Conservation (phyloP, 768 basidiomycete genomes). For the Tremella yokohamensis region DNA sequence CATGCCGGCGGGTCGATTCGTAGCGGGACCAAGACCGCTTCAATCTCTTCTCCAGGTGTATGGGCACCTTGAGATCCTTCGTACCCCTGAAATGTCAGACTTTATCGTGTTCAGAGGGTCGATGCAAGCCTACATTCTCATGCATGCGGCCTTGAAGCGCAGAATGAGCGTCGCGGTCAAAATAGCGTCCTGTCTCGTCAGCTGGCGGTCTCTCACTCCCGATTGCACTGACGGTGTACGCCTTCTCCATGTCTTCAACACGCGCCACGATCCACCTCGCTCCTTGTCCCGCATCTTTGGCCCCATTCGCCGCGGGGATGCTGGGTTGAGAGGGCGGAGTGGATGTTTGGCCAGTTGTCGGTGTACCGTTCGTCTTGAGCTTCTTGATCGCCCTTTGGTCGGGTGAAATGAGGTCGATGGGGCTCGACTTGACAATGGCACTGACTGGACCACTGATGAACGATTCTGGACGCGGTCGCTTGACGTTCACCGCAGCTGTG, state of each 20-base stretch:
- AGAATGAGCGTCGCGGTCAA: conserved; percentile 17
- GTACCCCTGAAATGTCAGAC: conserved; percentile 6
- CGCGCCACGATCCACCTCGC: conserved; percentile 14
- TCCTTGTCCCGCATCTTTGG: conserved; percentile 5
- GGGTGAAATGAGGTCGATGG: too few species aligned
- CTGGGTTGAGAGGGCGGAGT: too few species aligned
- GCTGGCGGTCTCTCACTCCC: not conserved
- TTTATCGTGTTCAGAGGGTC: not conserved
- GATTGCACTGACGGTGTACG: conserved; percentile 16
- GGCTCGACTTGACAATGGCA: too few species aligned
- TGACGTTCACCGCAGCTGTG: too few species aligned
- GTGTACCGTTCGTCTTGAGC: too few species aligned
- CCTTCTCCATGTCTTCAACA: conserved; percentile 10
- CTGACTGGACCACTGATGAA: too few species aligned
- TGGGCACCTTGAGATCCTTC: not conserved
- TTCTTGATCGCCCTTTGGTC: too few species aligned
- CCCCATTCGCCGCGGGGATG: too few species aligned
- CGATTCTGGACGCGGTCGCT: too few species aligned
- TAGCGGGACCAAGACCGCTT: conserved; percentile 15
- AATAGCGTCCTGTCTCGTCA: conserved; percentile 22
- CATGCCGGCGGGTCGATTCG: conserved; percentile 15
- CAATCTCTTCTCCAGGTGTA: conserved; percentile 11
- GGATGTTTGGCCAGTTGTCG: too few species aligned
- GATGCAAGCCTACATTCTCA: conserved; percentile 10
- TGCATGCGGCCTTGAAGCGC: conserved; percentile 12